A percentile compares a stretch with the other conserved stretches of the same genome.
These are phyloP conservation scores for Hypoxylon intermedium DNA, from an alignment of 495 filamentous ascomycete genomes.

Conservation along the genomic window DNA sequence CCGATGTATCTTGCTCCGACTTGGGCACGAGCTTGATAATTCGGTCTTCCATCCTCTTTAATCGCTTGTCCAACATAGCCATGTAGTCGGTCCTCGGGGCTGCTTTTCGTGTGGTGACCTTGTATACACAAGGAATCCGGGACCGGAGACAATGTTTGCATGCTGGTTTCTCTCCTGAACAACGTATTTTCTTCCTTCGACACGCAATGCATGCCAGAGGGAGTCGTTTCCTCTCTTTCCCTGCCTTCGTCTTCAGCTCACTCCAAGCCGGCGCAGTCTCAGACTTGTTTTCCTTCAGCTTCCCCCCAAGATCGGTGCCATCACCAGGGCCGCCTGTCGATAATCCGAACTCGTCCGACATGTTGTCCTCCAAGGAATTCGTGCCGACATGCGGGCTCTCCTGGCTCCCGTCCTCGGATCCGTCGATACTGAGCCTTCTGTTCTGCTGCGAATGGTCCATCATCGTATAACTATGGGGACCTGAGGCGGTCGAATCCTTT, in stretches of 20 bases:
- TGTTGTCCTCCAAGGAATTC: constrained; percentile 56
- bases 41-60: constrained; percentile 95
- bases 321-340: constrained; percentile 53
- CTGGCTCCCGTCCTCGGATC: constrained; percentile 57
- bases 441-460: constrained; percentile 30
- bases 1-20: constrained; percentile 67
- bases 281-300: constrained; percentile 63
- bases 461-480: constrained; percentile 31
- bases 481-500: constrained; percentile 48
- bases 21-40: constrained; percentile 96
- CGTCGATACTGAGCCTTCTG: constrained; percentile 47
- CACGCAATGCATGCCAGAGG: constrained; percentile 97
- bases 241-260: constrained; percentile 96
- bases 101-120: constrained; percentile 91
- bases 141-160: constrained; percentile 96
- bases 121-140: constrained; percentile 97
- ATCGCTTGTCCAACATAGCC: constrained; percentile 95
- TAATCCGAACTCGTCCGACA: constrained; percentile 62
- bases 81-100: constrained; percentile 98
- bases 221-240: constrained; percentile 92
- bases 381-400: constrained; percentile 52
- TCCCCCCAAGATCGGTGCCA: constrained; percentile 58
- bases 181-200: constrained; percentile 95
- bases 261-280: constrained; percentile 79
- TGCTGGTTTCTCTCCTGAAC: constrained; percentile 95